Evolutionary conservation across 192 early-diverging fungal genomes (phyloP), one percentile per base, ranked within the genome.

Genomic region (Podila clonocystis): DNA sequence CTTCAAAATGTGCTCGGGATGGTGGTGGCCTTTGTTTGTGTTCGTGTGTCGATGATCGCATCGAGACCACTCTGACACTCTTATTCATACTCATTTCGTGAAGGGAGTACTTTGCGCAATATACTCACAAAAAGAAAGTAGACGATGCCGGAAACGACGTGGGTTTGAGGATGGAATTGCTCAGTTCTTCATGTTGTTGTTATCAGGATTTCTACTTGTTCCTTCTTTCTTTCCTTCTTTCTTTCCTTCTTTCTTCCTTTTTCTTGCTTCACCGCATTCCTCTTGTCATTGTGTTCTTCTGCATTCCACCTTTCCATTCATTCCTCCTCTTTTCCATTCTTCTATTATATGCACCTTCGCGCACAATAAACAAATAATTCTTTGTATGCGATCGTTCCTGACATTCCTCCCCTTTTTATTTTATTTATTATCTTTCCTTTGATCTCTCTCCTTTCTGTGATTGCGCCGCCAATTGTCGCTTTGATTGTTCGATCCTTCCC

Each of bases 241-340:
- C 62, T 65, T 50, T 30, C 24, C 28, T 30, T 50, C 65, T 67
- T 55, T 67, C 48, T 30, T 63, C 28, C 61, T 41, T 41, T 30
- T n/a, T n/a, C n/a, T n/a, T n/a, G n/a, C n/a, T n/a, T n/a, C n/a
- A n/a, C n/a, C n/a, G n/a, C 50, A 12, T 50, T 26, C 15, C 12
- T 65, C 45, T 48, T 7, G 22, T 17, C 38, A 36, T 38, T 45
- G 34, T 49, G 15, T 50, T 50, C 13, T 30, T 24, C 15, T 15
- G 13, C 19, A 28, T 31, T 59, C 28, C 60, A 24, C 19, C 52
- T 20, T 55, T 49, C 60, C 20, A 45, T 24, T 26, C 60, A 74
- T 63, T 65, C 33, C 71, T 58, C n/a, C 50, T 34, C n/a, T 19
- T 8, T 33, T 22, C 2, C 26, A 24, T 63, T 33, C 60, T 58